These are phyloP conservation scores for Scheffersomyces amazonensis DNA, from an alignment of 805 yeast genomes.

Conservation along the genomic window DNA sequence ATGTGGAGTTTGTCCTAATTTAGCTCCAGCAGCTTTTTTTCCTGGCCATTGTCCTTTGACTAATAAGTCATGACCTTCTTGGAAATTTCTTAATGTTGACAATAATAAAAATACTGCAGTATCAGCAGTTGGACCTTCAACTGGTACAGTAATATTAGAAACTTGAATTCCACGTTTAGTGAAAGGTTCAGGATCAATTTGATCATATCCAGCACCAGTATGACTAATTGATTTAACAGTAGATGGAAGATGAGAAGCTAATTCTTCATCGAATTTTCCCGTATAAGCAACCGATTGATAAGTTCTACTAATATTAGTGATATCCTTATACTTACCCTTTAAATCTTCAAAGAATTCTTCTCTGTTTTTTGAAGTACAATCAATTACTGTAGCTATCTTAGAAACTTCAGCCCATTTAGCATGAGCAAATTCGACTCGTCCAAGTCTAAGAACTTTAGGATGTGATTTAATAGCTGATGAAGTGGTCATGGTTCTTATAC, in stretches of 20 bases:
- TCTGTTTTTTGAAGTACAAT: slow-evolving; percentile 32
- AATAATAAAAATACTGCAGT: slow-evolving; percentile 62
- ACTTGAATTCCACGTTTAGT: slow-evolving; percentile 54
- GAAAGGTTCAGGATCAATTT: slow-evolving; percentile 56
- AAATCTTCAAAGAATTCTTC: slow-evolving; percentile 43
- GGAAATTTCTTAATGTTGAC: slow-evolving; percentile 68
- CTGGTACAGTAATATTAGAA: slow-evolving; percentile 65
- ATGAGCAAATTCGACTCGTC: slow-evolving; percentile 57
- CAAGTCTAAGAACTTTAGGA: slow-evolving; percentile 66
- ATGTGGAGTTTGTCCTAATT: slow-evolving; percentile 71
- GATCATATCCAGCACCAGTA: slow-evolving; percentile 78
- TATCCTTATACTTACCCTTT: slow-evolving; percentile 41
- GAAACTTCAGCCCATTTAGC: slow-evolving; percentile 62
- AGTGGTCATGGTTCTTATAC: slow-evolving; percentile 2
- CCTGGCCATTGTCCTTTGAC: slow-evolving; percentile 60
- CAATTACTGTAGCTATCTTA: slow-evolving; percentile 37
- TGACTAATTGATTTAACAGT: slow-evolving; percentile 54
- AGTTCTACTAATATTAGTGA: slow-evolving; percentile 49
- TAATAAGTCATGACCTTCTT: slow-evolving; percentile 52
- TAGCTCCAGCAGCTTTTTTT: slow-evolving; percentile 45
- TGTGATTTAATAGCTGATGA: slow-evolving; percentile 14
- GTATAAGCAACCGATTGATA: slow-evolving; percentile 49
- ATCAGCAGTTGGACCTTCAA: slow-evolving; percentile 70
- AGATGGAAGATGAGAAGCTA: slow-evolving; percentile 52
- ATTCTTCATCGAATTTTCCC: slow-evolving; percentile 65